Evolutionary conservation across 768 basidiomycete species (phyloP).

Genomic region (Trametes cubensis): DNA sequence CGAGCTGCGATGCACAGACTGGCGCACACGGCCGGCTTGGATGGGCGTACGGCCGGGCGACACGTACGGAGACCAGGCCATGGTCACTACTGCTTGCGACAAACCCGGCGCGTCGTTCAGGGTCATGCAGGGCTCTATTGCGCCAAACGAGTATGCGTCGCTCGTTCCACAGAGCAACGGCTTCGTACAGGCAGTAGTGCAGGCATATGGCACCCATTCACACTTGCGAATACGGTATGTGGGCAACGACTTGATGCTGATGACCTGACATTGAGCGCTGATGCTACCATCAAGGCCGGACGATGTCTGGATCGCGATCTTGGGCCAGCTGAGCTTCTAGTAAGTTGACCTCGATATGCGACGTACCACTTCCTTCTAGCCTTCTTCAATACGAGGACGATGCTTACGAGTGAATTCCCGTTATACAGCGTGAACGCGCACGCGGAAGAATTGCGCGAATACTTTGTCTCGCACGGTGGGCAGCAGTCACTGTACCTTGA

Average conservation of each 20-base stretch:
- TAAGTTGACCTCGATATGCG: not conserved
- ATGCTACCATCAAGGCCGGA: conserved; percentile 45
- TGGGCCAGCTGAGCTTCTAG: conserved; percentile 42
- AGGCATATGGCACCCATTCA: conserved; percentile 6
- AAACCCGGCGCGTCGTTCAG: too few species aligned
- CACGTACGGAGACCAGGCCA: too few species aligned
- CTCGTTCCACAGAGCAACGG: not conserved
- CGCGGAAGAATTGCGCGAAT: conserved; percentile 36
- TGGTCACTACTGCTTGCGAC: too few species aligned
- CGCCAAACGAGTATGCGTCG: not conserved
- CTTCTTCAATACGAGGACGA: not conserved
- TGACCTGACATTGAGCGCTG: not conserved
- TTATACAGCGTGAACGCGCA: conserved; percentile 30
- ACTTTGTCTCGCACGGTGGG: conserved; percentile 41
- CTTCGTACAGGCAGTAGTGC: conserved; percentile 2
- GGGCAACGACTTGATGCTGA: too few species aligned
- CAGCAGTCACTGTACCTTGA: conserved; percentile 32
- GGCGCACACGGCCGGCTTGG: too few species aligned
- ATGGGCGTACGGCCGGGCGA: too few species aligned
- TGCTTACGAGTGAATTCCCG: not conserved
- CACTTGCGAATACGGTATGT: conserved; percentile 13
- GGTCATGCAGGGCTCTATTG: not conserved
- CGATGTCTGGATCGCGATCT: conserved; percentile 51
- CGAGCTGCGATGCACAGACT: too few species aligned
- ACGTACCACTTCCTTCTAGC: not conserved